Percentiles rank a stretch among this genome's conserved stretches.
These are phyloP conservation scores for Gossypium ekmanianum DNA, from an alignment of 345 rosid species.

Conservation along the genomic window DNA sequence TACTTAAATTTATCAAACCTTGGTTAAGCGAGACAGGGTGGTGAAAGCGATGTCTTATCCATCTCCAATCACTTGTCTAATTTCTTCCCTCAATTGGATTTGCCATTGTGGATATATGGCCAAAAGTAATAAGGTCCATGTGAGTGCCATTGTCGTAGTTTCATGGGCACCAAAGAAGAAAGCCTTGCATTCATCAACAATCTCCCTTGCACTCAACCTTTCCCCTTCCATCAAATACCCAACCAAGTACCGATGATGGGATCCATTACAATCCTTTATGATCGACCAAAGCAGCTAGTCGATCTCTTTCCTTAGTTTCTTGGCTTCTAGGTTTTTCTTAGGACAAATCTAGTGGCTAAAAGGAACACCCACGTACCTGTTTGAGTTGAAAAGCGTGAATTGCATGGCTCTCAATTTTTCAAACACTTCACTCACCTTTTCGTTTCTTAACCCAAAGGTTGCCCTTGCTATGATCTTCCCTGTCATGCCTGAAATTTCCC, in stretches of 20 bases:
- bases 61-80: constrained; percentile 54
- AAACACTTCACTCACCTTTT: constrained; percentile 49
- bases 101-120: constrained; percentile 86
- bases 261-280: constrained; percentile 31
- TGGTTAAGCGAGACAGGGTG: constrained; percentile 67
- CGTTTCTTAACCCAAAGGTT: constrained; percentile 66
- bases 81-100: constrained; percentile 68
- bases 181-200: constrained; percentile 95
- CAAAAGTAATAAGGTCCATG: constrained; percentile 88
- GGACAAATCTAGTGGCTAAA: constrained; percentile 46
- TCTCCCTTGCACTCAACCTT: constrained; percentile 48
- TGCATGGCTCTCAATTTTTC: constrained; percentile 76
- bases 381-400: constrained; percentile 58
- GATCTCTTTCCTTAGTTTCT: constrained; percentile 63
- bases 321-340: constrained; percentile 48
- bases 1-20: constrained; percentile 31
- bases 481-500: constrained; percentile 58
- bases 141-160: constrained; percentile 76
- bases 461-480: constrained; percentile 87
- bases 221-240: constrained; percentile 51
- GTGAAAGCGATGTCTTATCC: constrained; percentile 48
- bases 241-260: constrained; percentile 40
- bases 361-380: constrained; percentile 84
- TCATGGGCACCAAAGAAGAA: constrained; percentile 95
- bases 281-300: constrained; percentile 53